Evolutionary conservation across 2,329 filamentous ascomycete genomes (phyloP).

Genomic region (Epichloe baconii): DNA sequence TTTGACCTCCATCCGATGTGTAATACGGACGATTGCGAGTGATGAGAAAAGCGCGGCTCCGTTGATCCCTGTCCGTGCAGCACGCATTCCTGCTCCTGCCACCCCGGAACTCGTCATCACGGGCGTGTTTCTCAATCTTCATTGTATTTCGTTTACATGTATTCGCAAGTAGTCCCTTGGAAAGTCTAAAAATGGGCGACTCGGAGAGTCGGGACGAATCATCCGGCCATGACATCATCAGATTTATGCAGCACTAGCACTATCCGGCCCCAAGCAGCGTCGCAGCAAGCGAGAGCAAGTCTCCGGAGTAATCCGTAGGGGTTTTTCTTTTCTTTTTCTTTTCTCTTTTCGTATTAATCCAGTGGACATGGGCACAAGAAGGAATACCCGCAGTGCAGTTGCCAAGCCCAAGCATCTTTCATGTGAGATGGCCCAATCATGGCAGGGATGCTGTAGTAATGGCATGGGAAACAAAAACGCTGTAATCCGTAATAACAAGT

Average conservation of each 20-base stretch:
- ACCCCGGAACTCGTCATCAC: conserved; percentile 2
- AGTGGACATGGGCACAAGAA: background rate
- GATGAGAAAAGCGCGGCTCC: background rate
- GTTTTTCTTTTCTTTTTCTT: background rate
- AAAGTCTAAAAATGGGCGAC: too few species aligned
- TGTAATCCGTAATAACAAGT: background rate
- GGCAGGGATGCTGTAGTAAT: background rate
- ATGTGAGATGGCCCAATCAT: background rate
- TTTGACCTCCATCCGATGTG: background rate
- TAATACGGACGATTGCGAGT: background rate
- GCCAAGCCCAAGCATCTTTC: background rate
- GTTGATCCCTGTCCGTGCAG: background rate
- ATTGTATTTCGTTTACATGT: too few species aligned
- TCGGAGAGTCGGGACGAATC: too few species aligned
- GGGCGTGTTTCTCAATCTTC: too few species aligned
- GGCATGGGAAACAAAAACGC: background rate
- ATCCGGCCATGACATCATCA: too few species aligned
- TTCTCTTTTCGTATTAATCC: background rate
- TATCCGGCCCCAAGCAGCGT: too few species aligned
- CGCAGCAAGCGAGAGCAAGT: background rate
- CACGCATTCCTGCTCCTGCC: background rate
- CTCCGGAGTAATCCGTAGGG: background rate
- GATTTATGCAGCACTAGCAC: too few species aligned
- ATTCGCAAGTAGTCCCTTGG: too few species aligned
- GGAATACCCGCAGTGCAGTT: too few species aligned